Evolutionary conservation across 2,329 filamentous ascomycete genomes (phyloP).

Genomic region (Xylaria sp.): DNA sequence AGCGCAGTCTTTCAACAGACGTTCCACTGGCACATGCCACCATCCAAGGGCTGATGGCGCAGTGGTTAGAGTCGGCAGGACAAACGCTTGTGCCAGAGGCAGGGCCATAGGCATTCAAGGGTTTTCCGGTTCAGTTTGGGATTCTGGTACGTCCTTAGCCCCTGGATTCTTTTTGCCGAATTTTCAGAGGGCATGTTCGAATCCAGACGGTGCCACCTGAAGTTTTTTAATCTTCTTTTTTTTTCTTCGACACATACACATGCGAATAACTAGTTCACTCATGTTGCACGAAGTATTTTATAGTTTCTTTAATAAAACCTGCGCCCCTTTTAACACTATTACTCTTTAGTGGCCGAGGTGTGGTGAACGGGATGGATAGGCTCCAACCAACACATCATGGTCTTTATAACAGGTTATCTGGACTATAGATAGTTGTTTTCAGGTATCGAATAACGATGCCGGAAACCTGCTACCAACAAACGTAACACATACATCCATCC

Average conservation of each 20-base stretch:
- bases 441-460: not conserved
- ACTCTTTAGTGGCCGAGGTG: not conserved
- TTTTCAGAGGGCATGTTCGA: too few relatives aligned
- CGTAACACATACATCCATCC: not conserved
- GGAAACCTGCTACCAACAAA: too few relatives aligned
- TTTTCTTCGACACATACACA: too few relatives aligned
- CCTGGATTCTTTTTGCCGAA: not conserved
- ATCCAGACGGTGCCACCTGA: too few relatives aligned
- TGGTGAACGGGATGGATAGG: not conserved
- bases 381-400: not conserved
- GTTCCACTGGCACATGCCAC: not conserved
- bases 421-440: not conserved
- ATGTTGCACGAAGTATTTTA: too few relatives aligned
- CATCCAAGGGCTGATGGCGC: not conserved
- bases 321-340: too few relatives aligned
- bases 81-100: too few relatives aligned
- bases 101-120: too few relatives aligned
- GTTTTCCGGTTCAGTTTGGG: conserved; percentile 17
- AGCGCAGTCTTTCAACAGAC: not conserved
- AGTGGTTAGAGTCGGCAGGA: conserved; percentile 7
- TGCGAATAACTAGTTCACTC: too few relatives aligned
- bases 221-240: too few relatives aligned
- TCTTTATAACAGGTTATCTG: too few relatives aligned
- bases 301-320: too few relatives aligned
- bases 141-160: conserved; percentile 34